Evolutionary conservation across 495 filamentous ascomycete species (phyloP).

Genomic region (Aspergillus kassunensis): DNA sequence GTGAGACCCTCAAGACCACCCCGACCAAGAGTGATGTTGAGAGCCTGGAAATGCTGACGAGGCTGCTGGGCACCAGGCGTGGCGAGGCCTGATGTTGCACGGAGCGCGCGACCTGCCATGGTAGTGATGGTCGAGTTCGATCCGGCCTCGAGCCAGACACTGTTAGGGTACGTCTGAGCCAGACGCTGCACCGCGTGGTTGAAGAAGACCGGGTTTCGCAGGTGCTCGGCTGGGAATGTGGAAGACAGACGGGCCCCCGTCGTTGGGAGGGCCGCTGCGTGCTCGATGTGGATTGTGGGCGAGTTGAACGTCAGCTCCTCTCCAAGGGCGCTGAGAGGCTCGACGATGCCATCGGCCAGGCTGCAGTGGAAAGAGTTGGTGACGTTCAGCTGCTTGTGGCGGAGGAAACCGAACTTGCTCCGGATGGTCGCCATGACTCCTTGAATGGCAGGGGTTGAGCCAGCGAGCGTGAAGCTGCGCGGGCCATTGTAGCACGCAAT

Average conservation of each 20-base stretch:
- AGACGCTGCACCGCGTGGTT: conserved; percentile 42
- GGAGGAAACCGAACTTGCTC: conserved; percentile 18
- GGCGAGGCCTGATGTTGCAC: neutral
- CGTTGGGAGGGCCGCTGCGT: conserved; percentile 11
- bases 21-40: conserved; percentile 31
- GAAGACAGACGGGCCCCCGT: conserved; percentile 38
- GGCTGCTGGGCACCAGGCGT: neutral
- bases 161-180: conserved; percentile 21
- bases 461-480: conserved; percentile 40
- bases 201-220: conserved; percentile 49
- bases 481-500: conserved; percentile 26
- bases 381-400: conserved; percentile 39
- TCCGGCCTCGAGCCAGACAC: conserved; percentile 48
- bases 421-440: neutral
- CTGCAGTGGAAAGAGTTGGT: conserved; percentile 50
- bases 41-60: conserved; percentile 31
- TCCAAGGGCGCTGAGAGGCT: conserved; percentile 23
- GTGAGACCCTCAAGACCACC: conserved; percentile 26
- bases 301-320: conserved; percentile 26
- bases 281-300: conserved; percentile 30
- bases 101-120: conserved; percentile 38
- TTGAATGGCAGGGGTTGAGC: conserved; percentile 31
- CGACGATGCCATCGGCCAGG: conserved; percentile 35
- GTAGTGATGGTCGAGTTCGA: conserved; percentile 41
- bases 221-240: conserved; percentile 39